Evolutionary conservation across 306 rosid genomes (phyloP), one percentile per base, ranked within the genome.

Genomic region (Castanea mollissima): DNA sequence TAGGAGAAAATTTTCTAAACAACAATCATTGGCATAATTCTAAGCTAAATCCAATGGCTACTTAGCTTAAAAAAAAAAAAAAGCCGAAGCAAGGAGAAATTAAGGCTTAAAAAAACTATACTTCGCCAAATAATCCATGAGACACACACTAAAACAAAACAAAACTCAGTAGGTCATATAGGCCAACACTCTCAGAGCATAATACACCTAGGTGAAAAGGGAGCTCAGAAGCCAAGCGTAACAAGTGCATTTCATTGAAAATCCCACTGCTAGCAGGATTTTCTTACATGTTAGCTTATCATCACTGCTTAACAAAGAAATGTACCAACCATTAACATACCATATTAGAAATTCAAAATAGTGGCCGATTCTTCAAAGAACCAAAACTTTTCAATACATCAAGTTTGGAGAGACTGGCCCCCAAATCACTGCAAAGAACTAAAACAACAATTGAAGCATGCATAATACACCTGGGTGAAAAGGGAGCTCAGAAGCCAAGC

Each of bases 191-290:
- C 31, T 19, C 64, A 20, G 21, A 58, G 64, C 31, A 58, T 8
- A 14, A 10, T n/a, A 49, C 2, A 21, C 21, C 18, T 2, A 4
- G 60, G 67, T 2, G 32, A 56, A 58, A 58, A 60, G 38, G 1
- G 62, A 78, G 92, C 92, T 87, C 85, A 86, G 92, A 90, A 90
- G 89, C 85, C 87, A 87, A 87, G 90, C 86, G 88, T 83, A 85
- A 83, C 89, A 92, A 71, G 64, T 0, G 29, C 3, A 86, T 85
- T 85, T 90, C 92, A 70, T 41, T 7, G 87, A 86, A 79, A 88
- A 85, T 75, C 35, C 80, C 85, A 62, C 41, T 23, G 2, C 25
- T 34, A 52, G 64, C 38, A 60, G 70, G 4, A 44, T 29, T 75
- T 84, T 74, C 90, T 86, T 89, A 82, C 73, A 64, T 83, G 91